Percentiles rank a stretch among this genome's conserved stretches.
phyloP scores from a whole-genome alignment of 2,329 filamentous ascomycete genomes.

The Sporothrix variecibatus region DNA sequence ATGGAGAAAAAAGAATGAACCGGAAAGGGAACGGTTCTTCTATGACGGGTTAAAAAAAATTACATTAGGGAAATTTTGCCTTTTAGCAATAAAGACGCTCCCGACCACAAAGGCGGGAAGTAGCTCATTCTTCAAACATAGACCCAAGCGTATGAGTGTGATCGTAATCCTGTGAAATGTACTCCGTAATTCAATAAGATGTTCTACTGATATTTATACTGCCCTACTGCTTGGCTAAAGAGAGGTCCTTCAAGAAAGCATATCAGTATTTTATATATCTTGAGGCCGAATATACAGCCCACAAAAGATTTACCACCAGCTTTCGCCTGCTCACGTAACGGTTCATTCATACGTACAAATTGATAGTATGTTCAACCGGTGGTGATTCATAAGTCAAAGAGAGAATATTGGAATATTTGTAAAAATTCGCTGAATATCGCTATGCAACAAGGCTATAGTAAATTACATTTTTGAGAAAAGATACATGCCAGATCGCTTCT shows the following conservation, averaged over 20 bases:
- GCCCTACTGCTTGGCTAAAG: no score
- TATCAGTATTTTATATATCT: no score
- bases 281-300: no score
- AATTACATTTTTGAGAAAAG: neutral
- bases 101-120: constrained; percentile 2
- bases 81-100: constrained; percentile 16
- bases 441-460: neutral
- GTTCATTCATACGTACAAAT: neutral
- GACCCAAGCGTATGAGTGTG: neutral
- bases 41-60: constrained; percentile 14
- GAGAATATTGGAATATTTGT: neutral
- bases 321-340: no score
- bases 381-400: neutral
- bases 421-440: neutral
- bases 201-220: no score
- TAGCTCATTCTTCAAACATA: constrained; percentile 8
- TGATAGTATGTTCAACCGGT: neutral
- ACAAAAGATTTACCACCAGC: no score
- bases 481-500: neutral
- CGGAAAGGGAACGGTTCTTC: constrained; percentile 9
- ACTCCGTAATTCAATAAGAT: no score
- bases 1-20: neutral
- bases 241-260: no score
- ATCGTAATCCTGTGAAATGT: no score
- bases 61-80: neutral